Evolutionary conservation across 352 stramenopile species (phyloP).

Genomic region (Saprolegnia diclina): DNA sequence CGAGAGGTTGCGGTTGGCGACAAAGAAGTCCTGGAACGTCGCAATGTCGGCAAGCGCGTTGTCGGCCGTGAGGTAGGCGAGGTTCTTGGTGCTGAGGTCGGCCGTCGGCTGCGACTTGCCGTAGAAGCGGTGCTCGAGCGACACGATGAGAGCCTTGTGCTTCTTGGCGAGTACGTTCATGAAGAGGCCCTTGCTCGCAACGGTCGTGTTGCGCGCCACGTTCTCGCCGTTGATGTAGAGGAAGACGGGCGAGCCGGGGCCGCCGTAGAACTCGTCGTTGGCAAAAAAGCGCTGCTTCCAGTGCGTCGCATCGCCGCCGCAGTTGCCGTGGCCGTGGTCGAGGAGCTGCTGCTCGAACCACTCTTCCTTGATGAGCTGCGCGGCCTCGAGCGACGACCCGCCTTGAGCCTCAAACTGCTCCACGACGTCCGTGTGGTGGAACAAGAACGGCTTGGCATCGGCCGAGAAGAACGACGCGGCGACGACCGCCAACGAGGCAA

Average conservation of each 20-base stretch:
- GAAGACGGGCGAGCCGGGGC: slow-evolving; percentile 59
- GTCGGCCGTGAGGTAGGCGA: slow-evolving; percentile 67
- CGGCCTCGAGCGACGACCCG: background rate
- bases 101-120: slow-evolving; percentile 70
- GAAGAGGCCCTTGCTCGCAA: slow-evolving; percentile 52
- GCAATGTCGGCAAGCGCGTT: slow-evolving; percentile 80
- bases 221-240: slow-evolving; percentile 79
- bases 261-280: slow-evolving; percentile 51
- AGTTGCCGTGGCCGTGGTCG: slow-evolving; percentile 8
- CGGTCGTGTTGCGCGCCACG: slow-evolving; percentile 38
- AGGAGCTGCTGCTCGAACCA: slow-evolving; percentile 24
- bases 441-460: slow-evolving; percentile 9
- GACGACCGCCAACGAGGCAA: background rate
- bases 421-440: background rate
- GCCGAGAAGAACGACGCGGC: background rate
- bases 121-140: slow-evolving; percentile 85
- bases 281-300: slow-evolving; percentile 70
- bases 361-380: background rate
- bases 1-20: slow-evolving; percentile 29
- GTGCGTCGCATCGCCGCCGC: background rate
- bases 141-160: slow-evolving; percentile 44
- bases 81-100: slow-evolving; percentile 64
- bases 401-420: background rate
- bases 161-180: slow-evolving; percentile 64
- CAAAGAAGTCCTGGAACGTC: slow-evolving; percentile 64